Base-by-base conservation (phyloP, 768 basidiomycete species). In the Lyophyllum decastes region DNA sequence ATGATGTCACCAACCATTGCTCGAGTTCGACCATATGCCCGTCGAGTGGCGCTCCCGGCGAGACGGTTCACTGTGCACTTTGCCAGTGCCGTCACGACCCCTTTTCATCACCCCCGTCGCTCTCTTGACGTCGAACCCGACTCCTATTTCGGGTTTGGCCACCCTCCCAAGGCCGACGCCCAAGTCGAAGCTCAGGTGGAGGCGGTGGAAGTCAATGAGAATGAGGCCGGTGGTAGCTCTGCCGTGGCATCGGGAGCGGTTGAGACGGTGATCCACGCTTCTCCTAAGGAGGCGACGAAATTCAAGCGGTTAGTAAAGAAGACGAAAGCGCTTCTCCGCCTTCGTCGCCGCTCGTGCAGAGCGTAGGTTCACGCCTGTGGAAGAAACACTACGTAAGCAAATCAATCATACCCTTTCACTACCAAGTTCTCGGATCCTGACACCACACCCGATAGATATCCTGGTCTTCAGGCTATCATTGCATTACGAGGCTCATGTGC, bases 91-190 rank as follows among this genome's bases (percentile, higher is more conserved):
- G 21, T 54, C 52, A 12, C 38, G 11, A n/a, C 21, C n/a, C 9
- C 33, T 3, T 30, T 35, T 8, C 16, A 49, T 24, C 22, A 24
- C 3, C 57, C 27, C 5, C 56, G 43, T 22, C 46, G 53, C 21
- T 55, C 52, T 21, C 22, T 58, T 2, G 12, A 49, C 27, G 49
- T 51, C 2, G 57, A 58, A 11, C 16, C 19, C 0, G 40, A 24
- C 16, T 58, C 61, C 11, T 58, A 61, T 43, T 33, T 49, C 11
- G 30, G n/a, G n/a, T n/a, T n/a, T n/a, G n/a, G 26, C 60, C 9
- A 45, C 5, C 11, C 21, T 34, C 19, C 24, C 46, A 25, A 24
- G 0, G 52, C 17, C 11, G 30, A 38, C 40, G 38, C 7, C 21
- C 27, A n/a, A 12, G 44, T 1, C 2, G 21, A 35, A 25, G 54